These are phyloP conservation scores for Crithidia acanthocephali DNA, from an alignment of 208 protist species.

Conservation along the genomic window DNA sequence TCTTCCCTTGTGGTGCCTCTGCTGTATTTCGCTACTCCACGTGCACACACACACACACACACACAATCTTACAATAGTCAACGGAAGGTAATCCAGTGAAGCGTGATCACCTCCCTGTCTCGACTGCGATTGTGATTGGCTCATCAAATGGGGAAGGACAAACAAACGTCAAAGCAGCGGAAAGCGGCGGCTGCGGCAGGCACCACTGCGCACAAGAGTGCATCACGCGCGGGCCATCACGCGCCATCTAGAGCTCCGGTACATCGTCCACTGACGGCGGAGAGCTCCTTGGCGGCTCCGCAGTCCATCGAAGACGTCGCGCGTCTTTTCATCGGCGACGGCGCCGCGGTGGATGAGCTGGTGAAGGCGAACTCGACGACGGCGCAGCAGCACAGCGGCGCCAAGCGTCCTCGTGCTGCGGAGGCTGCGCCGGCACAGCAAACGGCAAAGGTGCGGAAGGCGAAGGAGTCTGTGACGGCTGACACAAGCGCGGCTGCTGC, in stretches of 20 bases:
- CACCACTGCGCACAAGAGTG: neutral
- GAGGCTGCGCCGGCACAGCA: too few species aligned
- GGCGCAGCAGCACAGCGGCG: neutral
- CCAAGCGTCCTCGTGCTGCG: neutral
- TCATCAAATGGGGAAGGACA: neutral
- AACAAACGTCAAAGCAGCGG: neutral
- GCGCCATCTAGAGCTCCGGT: neutral
- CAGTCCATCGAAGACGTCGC: constrained; percentile 31
- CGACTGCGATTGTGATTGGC: neutral
- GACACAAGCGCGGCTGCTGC: neutral
- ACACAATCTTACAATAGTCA: too few species aligned
- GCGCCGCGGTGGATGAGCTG: neutral
- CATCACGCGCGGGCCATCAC: neutral
- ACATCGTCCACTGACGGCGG: neutral
- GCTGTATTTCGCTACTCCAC: too few species aligned
- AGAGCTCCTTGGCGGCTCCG: neutral
- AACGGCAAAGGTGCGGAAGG: neutral
- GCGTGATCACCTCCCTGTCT: neutral
- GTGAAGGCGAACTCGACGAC: constrained; percentile 8
- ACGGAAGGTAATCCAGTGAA: too few species aligned
- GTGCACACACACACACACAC: too few species aligned
- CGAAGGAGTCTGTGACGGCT: neutral
- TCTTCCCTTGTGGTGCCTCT: too few species aligned
- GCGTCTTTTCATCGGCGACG: constrained; percentile 28
- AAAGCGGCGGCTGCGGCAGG: neutral